phyloP scores from a whole-genome alignment of 1,139 yeast genomes.

The Hyphopichia khmerensis region DNA sequence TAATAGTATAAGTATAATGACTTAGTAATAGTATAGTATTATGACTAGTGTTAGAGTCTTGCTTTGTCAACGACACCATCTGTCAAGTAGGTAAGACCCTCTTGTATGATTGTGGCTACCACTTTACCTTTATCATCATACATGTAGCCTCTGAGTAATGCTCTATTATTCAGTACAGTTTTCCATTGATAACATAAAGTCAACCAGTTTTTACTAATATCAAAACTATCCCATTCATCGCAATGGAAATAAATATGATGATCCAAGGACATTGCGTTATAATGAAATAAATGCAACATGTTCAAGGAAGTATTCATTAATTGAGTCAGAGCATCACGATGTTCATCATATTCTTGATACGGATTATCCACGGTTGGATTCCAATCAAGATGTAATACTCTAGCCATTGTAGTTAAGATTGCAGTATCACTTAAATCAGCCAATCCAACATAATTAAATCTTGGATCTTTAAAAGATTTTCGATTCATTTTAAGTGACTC shows the following conservation, averaged over 20 bases:
- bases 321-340: conserved; percentile 29
- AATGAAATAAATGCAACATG: conserved; percentile 42
- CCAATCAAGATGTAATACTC: conserved; percentile 46
- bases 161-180: conserved; percentile 33
- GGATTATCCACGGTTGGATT: conserved; percentile 38
- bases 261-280: conserved; percentile 49
- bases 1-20: too few relatives aligned
- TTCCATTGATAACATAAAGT: conserved; percentile 39
- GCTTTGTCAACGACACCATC: conserved; percentile 29
- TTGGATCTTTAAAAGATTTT: conserved; percentile 28
- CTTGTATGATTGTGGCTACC: conserved; percentile 45
- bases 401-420: conserved; percentile 42
- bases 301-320: conserved; percentile 36
- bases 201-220: conserved; percentile 41
- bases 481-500: conserved; percentile 8
- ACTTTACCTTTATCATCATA: conserved; percentile 32
- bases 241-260: conserved; percentile 47
- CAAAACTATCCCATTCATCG: conserved; percentile 27
- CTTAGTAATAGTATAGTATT: too few relatives aligned
- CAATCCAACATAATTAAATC: conserved; percentile 36
- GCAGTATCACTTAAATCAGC: conserved; percentile 43
- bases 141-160: conserved; percentile 39
- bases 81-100: conserved; percentile 38
- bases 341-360: conserved; percentile 31
- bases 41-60: background rate